Evolutionary conservation across 768 basidiomycete genomes (phyloP).

Genomic region (Rubroboletus satanas): DNA sequence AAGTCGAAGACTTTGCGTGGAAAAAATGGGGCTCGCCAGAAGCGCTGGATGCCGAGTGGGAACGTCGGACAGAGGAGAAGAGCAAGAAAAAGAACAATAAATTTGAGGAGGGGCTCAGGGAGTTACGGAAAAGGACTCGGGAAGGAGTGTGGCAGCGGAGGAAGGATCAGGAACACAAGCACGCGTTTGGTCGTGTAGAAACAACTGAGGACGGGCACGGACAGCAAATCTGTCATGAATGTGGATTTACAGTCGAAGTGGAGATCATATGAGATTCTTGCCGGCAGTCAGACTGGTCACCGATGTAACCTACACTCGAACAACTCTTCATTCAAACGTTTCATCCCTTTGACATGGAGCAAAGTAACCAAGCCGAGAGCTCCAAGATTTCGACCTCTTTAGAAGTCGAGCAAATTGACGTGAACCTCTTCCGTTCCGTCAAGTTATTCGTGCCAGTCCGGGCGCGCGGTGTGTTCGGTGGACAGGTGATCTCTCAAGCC

Average conservation of each 20-base stretch:
- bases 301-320: background rate
- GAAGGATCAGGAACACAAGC: constrained; percentile 84
- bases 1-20: constrained; percentile 96
- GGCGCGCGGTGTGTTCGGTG: constrained; percentile 78
- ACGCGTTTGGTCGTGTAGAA: constrained; percentile 67
- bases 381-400: constrained; percentile 68
- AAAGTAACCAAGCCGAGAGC: constrained; percentile 53
- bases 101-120: constrained; percentile 85
- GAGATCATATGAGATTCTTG: constrained; percentile 61
- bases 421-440: constrained; percentile 75
- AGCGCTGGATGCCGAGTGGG: constrained; percentile 85
- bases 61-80: constrained; percentile 73
- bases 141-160: constrained; percentile 88
- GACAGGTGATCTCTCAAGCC: constrained; percentile 88
- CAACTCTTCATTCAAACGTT: background rate
- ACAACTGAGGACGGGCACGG: constrained; percentile 50
- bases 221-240: constrained; percentile 78
- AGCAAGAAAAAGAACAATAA: constrained; percentile 90
- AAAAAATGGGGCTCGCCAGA: constrained; percentile 97
- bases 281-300: background rate
- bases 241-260: constrained; percentile 88
- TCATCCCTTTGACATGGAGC: constrained; percentile 28
- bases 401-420: constrained; percentile 75
- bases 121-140: constrained; percentile 78
- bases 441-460: constrained; percentile 59